Evolutionary conservation across 1,284 basidiomycete species (phyloP).

Genomic region (Inonotus hispidus): DNA sequence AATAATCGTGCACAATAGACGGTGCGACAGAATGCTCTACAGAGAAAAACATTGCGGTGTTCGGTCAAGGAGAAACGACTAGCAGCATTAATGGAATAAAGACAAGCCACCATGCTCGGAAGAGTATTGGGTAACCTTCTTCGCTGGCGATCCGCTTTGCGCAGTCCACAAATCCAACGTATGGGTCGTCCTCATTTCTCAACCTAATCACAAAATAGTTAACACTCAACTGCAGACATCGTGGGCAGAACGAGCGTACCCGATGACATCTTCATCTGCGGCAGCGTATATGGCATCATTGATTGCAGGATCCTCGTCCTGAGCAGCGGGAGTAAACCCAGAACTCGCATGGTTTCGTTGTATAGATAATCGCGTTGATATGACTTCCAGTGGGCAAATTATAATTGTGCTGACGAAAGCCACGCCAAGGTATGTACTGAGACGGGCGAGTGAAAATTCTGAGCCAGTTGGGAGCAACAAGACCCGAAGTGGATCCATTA

Average conservation of each 20-base stretch:
- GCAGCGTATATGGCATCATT: constrained; percentile 71
- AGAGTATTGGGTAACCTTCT: constrained; percentile 74
- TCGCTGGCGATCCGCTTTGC: constrained; percentile 77
- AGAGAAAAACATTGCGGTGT: not conserved
- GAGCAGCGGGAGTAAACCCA: constrained; percentile 65
- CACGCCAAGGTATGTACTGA: constrained; percentile 57
- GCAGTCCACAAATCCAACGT: constrained; percentile 73
- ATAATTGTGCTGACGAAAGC: constrained; percentile 56
- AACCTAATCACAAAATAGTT: constrained; percentile 38
- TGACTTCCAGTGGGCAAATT: constrained; percentile 80
- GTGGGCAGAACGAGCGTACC: constrained; percentile 37
- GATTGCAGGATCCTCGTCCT: constrained; percentile 64
- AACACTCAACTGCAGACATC: not conserved
- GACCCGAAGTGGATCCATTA: constrained; percentile 59
- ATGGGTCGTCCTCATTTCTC: constrained; percentile 83
- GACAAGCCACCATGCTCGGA: constrained; percentile 67
- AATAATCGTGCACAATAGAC: not conserved
- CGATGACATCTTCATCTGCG: constrained; percentile 83
- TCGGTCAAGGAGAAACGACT: not conserved
- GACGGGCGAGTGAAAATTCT: constrained; percentile 28
- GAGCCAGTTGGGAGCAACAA: constrained; percentile 50
- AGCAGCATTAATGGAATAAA: constrained; percentile 4
- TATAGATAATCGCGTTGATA: constrained; percentile 73
- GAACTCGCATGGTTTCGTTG: constrained; percentile 77
- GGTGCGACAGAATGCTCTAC: not conserved